A percentile compares a stretch with the other conserved stretches of the same genome.
Conservation (phyloP, 495 filamentous ascomycete genomes). For the Neurospora discreta region DNA sequence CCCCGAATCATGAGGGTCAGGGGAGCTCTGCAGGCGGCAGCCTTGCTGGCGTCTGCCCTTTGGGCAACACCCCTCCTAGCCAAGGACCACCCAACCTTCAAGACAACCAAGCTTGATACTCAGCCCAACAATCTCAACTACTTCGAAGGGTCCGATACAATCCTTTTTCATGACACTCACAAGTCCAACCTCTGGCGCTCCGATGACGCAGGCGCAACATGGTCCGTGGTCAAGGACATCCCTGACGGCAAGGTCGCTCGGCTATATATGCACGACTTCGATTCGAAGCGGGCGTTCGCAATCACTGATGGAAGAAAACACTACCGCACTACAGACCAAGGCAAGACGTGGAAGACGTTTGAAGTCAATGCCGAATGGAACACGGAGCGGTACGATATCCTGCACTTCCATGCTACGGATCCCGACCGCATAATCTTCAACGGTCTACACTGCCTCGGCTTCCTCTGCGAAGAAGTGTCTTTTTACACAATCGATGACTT, state of each 20-base stretch:
- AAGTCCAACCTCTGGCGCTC: constrained; percentile 56
- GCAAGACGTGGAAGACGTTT: constrained; percentile 69
- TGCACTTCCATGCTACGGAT: constrained; percentile 74
- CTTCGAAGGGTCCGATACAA: constrained; percentile 74
- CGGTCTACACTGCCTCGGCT: constrained; percentile 51
- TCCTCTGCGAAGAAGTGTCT: constrained; percentile 44
- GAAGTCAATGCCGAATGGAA: constrained; percentile 39
- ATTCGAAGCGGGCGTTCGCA: constrained; percentile 67
- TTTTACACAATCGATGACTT: constrained; percentile 85
- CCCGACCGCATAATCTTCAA: constrained; percentile 74
- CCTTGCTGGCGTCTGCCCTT: constrained; percentile 30
- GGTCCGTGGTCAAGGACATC: constrained; percentile 53
- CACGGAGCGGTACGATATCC: constrained; percentile 32
- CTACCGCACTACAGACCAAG: constrained; percentile 71
- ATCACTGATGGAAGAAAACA: constrained; percentile 54
- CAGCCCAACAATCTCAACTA: constrained; percentile 58
- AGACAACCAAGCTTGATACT: constrained; percentile 46
- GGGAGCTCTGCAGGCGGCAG: constrained; percentile 31
- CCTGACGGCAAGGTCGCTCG: constrained; percentile 48
- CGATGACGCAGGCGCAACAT: constrained; percentile 63
- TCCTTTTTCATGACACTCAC: constrained; percentile 50
- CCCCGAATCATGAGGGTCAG: constrained; percentile 32
- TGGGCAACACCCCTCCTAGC: constrained; percentile 31
- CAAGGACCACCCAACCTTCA: constrained; percentile 36
- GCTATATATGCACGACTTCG: constrained; percentile 63